These are phyloP conservation scores for Triglochin maritima DNA, from an alignment of 106 monocot species.

Conservation along the genomic window DNA sequence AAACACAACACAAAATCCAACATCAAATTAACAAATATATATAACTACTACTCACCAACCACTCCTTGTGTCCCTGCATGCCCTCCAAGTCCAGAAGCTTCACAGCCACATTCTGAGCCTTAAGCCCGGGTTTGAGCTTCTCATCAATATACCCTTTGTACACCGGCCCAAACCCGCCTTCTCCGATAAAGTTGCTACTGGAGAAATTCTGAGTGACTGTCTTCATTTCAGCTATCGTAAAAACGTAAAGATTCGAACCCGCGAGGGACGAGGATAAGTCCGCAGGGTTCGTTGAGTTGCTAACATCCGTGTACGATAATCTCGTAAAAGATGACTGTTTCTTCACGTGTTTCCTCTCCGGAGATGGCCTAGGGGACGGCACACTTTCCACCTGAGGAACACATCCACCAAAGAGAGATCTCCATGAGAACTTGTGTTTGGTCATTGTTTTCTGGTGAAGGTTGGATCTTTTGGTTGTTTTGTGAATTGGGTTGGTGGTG, in stretches of 20 bases:
- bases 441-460: not conserved
- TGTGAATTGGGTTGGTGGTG: not conserved
- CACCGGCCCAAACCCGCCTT: slow-evolving; percentile 78
- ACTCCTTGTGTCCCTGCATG: slow-evolving; percentile 66
- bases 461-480: not conserved
- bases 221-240: slow-evolving; percentile 49
- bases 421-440: slow-evolving; percentile 1
- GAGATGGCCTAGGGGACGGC: not conserved
- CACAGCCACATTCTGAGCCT: slow-evolving; percentile 49
- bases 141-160: slow-evolving; percentile 63
- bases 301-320: slow-evolving; percentile 52
- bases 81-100: slow-evolving; percentile 64
- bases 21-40: not conserved
- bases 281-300: slow-evolving; percentile 30
- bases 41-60: slow-evolving; percentile 37
- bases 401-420: not conserved
- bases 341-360: not conserved
- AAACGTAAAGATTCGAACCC: slow-evolving; percentile 42
- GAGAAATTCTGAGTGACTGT: slow-evolving; percentile 43
- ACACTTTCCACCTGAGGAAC: not conserved
- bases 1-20: not conserved
- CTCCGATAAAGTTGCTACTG: slow-evolving; percentile 39
- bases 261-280: slow-evolving; percentile 64
- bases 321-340: slow-evolving; percentile 16
- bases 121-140: slow-evolving; percentile 41